Conservation (phyloP, 1,284 basidiomycete species). For the Ganoderma sinense region DNA sequence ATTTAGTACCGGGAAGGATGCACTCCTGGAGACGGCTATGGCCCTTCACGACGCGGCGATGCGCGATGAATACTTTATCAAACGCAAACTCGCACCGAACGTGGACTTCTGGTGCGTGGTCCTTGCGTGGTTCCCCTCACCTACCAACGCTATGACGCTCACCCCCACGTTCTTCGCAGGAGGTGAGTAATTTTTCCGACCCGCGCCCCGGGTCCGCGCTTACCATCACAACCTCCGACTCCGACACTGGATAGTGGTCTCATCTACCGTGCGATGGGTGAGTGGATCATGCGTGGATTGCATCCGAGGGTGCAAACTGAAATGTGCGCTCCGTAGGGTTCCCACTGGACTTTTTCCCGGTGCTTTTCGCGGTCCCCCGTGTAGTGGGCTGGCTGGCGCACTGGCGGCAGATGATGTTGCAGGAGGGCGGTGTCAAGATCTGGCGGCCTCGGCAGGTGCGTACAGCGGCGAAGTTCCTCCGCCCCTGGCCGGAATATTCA, state of each 20-base stretch:
- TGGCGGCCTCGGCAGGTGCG: slow-evolving; percentile 86
- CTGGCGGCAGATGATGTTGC: slow-evolving; percentile 92
- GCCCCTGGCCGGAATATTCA: background rate
- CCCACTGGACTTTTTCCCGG: slow-evolving; percentile 91
- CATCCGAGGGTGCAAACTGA: slow-evolving; percentile 16
- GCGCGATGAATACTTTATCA: slow-evolving; percentile 87
- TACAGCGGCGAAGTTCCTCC: background rate
- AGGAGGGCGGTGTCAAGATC: slow-evolving; percentile 87
- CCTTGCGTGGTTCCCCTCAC: slow-evolving; percentile 43
- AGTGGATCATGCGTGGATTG: slow-evolving; percentile 34
- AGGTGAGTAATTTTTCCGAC: slow-evolving; percentile 45
- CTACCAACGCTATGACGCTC: slow-evolving; percentile 19
- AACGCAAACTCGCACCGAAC: slow-evolving; percentile 79
- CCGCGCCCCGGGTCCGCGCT: slow-evolving; percentile 10
- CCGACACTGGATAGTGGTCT: slow-evolving; percentile 75
- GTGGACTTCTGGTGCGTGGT: slow-evolving; percentile 81
- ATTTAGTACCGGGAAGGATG: slow-evolving; percentile 79
- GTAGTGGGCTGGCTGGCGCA: slow-evolving; percentile 92
- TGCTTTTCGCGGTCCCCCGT: slow-evolving; percentile 88
- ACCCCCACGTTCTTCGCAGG: slow-evolving; percentile 43
- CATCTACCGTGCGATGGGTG: slow-evolving; percentile 90
- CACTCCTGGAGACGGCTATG: slow-evolving; percentile 87
- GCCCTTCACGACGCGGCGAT: slow-evolving; percentile 86
- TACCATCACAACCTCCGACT: slow-evolving; percentile 20
- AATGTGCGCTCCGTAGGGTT: slow-evolving; percentile 59